These are phyloP conservation scores for Macrolepiota fuliginosa DNA, from an alignment of 768 basidiomycete species.

Conservation along the genomic window DNA sequence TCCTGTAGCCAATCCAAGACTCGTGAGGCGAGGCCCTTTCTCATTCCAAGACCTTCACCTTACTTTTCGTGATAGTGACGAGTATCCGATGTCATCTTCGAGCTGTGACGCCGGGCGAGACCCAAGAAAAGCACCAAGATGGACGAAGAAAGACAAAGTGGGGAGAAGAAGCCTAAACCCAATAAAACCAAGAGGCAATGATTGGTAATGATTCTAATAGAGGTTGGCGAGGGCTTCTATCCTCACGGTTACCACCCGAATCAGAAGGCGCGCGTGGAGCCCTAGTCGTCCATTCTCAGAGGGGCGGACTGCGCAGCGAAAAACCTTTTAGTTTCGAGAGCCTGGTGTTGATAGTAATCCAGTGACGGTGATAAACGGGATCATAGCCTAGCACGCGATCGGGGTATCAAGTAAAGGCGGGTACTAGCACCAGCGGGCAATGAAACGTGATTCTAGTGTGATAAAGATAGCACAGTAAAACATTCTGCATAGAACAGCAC, in stretches of 20 bases:
- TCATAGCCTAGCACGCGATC: background rate
- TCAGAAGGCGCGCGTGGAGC: background rate
- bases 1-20: background rate
- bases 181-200: background rate
- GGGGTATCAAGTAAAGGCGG: background rate
- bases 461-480: conserved; percentile 6
- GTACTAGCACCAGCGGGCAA: background rate
- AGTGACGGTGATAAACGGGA: background rate
- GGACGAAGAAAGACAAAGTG: background rate
- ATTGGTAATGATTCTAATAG: background rate
- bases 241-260: background rate
- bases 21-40: background rate
- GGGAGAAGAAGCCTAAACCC: background rate
- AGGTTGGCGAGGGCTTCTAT: background rate
- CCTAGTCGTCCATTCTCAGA: background rate
- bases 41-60: background rate
- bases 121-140: background rate
- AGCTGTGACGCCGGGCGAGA: background rate
- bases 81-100: background rate
- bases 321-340: background rate
- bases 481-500: background rate
- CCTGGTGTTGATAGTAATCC: background rate
- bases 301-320: background rate
- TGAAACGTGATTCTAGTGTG: background rate
- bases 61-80: background rate